These are phyloP conservation scores for Cinnamomum micranthum DNA, from an alignment of 164 flowering plant species.

Conservation along the genomic window DNA sequence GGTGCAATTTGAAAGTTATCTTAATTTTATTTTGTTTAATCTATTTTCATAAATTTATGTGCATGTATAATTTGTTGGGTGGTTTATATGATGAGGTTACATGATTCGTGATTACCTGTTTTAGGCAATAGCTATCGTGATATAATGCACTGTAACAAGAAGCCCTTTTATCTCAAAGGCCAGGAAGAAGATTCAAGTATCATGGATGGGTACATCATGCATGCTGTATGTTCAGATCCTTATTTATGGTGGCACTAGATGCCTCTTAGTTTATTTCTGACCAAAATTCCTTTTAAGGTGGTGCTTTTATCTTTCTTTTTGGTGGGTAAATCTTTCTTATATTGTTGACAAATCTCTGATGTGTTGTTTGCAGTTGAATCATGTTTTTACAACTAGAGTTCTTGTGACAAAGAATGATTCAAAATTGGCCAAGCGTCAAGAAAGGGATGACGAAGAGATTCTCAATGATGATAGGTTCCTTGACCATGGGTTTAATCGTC, in stretches of 20 bases:
- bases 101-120: neutral
- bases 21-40: neutral
- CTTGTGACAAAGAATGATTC: conserved; percentile 65
- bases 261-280: neutral
- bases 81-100: neutral
- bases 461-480: conserved; percentile 40
- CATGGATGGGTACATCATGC: conserved; percentile 89
- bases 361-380: conserved; percentile 67
- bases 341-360: neutral
- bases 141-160: conserved; percentile 79
- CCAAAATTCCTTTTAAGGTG: neutral
- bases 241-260: neutral
- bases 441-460: conserved; percentile 30
- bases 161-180: conserved; percentile 84
- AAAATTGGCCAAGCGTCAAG: conserved; percentile 53
- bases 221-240: conserved; percentile 48
- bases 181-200: conserved; percentile 62
- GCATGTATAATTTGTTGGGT: neutral
- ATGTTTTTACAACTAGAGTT: conserved; percentile 68
- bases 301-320: neutral
- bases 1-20: neutral
- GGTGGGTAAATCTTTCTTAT: neutral
- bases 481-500: conserved; percentile 94
- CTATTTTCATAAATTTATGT: neutral
- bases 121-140: conserved; percentile 81